Evolutionary conservation across 306 rosid genomes (phyloP).

Genomic region (Cicer yamashitae): DNA sequence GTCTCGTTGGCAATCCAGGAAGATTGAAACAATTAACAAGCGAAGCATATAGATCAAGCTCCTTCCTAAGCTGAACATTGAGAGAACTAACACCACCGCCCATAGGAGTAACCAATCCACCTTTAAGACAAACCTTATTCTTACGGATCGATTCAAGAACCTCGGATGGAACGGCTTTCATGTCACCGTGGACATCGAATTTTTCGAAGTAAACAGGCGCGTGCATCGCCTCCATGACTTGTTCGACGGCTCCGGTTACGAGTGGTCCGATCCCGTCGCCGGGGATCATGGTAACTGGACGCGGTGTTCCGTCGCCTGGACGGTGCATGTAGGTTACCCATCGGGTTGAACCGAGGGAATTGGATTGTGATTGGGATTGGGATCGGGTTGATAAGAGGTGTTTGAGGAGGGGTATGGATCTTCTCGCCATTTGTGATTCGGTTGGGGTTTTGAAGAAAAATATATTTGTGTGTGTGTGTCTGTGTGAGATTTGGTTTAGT

Average conservation of each 20-base stretch:
- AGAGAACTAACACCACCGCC: conserved; percentile 89
- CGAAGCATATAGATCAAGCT: conserved; percentile 87
- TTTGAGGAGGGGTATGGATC: conserved; percentile 51
- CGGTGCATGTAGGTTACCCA: conserved; percentile 89
- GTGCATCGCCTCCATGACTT: conserved; percentile 89
- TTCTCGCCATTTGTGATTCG: conserved; percentile 40
- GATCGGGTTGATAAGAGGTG: conserved; percentile 37
- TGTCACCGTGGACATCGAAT: conserved; percentile 69
- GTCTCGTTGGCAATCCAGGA: conserved; percentile 76
- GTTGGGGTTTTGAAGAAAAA: neutral
- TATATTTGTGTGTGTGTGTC: too few relatives aligned
- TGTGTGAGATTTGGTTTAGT: conserved; percentile 16
- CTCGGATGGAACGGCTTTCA: conserved; percentile 69
- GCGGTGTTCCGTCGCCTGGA: conserved; percentile 83
- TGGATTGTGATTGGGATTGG: neutral
- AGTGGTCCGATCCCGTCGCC: conserved; percentile 86
- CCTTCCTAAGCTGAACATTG: conserved; percentile 77
- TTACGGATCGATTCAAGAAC: conserved; percentile 77
- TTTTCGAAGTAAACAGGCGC: conserved; percentile 83
- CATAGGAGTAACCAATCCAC: conserved; percentile 79
- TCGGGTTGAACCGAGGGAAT: conserved; percentile 41
- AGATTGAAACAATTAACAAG: conserved; percentile 80
- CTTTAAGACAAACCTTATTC: conserved; percentile 88
- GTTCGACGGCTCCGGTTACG: conserved; percentile 82
- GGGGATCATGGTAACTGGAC: conserved; percentile 76